These are phyloP conservation scores for Acacia crassicarpa DNA, from an alignment of 306 rosid genomes.

Conservation along the genomic window DNA sequence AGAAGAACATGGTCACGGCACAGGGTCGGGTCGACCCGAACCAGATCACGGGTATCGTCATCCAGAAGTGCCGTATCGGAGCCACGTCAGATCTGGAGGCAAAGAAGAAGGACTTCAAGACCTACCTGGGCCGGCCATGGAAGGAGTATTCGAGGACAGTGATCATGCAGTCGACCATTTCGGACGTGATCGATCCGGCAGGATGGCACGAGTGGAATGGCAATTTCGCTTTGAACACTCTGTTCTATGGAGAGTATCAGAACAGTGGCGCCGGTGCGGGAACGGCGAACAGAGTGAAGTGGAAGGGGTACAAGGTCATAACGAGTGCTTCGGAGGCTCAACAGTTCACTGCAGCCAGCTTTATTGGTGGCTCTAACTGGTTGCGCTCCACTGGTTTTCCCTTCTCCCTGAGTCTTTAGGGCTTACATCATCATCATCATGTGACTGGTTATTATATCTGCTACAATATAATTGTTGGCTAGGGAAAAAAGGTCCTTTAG, in stretches of 20 bases:
- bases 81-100: constrained; percentile 54
- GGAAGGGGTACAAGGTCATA: constrained; percentile 68
- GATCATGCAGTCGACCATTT: constrained; percentile 53
- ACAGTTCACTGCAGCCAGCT: constrained; percentile 43
- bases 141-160: constrained; percentile 71
- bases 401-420: constrained; percentile 50
- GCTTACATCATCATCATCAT: not conserved
- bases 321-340: constrained; percentile 57
- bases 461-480: not conserved
- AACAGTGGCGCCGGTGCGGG: constrained; percentile 64
- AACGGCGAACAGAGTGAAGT: constrained; percentile 53
- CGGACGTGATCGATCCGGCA: constrained; percentile 54
- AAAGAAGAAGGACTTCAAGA: constrained; percentile 41
- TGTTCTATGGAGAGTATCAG: constrained; percentile 55
- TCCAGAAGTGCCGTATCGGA: constrained; percentile 63
- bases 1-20: constrained; percentile 78
- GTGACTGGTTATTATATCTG: not conserved
- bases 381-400: constrained; percentile 61
- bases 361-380: constrained; percentile 63
- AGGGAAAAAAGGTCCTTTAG: not conserved
- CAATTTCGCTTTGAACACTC: constrained; percentile 51
- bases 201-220: constrained; percentile 75
- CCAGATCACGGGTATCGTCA: constrained; percentile 82
- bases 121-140: constrained; percentile 81
- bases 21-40: constrained; percentile 75